Percentiles rank a stretch among this genome's conserved stretches.
phyloP scores from a whole-genome alignment of 306 rosid genomes.

The Dalbergia oliveri region DNA sequence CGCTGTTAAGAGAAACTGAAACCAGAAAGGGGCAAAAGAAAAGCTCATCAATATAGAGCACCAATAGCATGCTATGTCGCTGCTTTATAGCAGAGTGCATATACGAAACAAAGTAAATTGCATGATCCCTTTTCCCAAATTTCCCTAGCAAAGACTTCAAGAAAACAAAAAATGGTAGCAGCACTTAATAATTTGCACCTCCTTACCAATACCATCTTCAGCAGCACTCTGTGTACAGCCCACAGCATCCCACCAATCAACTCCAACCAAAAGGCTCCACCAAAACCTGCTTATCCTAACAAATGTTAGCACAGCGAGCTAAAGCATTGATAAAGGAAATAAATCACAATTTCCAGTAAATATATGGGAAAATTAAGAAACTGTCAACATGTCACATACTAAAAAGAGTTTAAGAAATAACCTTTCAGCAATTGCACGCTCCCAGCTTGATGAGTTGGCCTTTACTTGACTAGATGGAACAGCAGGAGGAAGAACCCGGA shows the following conservation, averaged over 20 bases:
- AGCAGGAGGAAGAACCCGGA: slow-evolving; percentile 96
- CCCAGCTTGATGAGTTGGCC: slow-evolving; percentile 82
- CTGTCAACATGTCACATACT: slow-evolving; percentile 8
- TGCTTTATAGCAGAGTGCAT: slow-evolving; percentile 21
- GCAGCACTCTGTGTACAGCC: slow-evolving; percentile 99
- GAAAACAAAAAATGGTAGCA: slow-evolving; percentile 18
- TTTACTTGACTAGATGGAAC: slow-evolving; percentile 75
- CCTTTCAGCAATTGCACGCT: slow-evolving; percentile 99
- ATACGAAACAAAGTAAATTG: slow-evolving; percentile 34
- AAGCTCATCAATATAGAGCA: slow-evolving; percentile 31
- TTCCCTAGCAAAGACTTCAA: slow-evolving; percentile 26
- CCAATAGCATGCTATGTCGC: slow-evolving; percentile 24
- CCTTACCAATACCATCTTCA: slow-evolving; percentile 95
- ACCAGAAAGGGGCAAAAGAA: slow-evolving; percentile 45
- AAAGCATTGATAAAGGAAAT: slow-evolving; percentile 31
- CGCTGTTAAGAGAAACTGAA: slow-evolving; percentile 90
- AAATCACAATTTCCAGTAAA: slow-evolving; percentile 34
- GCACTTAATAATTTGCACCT: slow-evolving; percentile 40
- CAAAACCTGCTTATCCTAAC: slow-evolving; percentile 76
- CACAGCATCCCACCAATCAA: slow-evolving; percentile 99
- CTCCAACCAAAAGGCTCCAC: slow-evolving; percentile 99
- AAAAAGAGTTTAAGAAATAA: slow-evolving; percentile 45
- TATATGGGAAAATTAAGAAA: slow-evolving; percentile 27
- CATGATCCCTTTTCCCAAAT: slow-evolving; percentile 6
- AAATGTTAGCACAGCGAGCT: slow-evolving; percentile 43